These are phyloP conservation scores for Colletotrichum sp. DNA, from an alignment of 2,329 filamentous ascomycete species.

Conservation along the genomic window DNA sequence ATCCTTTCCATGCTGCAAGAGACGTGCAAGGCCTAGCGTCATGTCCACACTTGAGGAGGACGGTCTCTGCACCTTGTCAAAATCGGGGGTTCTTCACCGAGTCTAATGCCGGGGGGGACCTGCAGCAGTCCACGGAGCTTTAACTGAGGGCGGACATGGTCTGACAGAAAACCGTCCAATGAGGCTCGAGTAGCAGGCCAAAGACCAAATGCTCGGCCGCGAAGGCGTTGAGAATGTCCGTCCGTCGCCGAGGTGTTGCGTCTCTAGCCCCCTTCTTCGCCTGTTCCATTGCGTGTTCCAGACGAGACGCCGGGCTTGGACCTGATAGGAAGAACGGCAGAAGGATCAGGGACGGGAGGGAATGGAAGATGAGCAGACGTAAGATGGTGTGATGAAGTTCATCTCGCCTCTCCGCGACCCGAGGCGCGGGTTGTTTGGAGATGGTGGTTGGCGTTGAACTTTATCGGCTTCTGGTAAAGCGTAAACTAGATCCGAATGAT, in stretches of 20 bases:
- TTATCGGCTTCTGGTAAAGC: background rate
- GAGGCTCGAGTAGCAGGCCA: background rate
- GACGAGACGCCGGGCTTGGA: background rate
- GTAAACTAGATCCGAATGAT: background rate
- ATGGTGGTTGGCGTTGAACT: background rate
- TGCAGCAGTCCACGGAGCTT: constrained; percentile 2
- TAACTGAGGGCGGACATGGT: background rate
- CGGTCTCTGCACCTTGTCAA: background rate
- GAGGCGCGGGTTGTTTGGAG: background rate
- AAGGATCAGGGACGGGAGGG: background rate
- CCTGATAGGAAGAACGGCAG: background rate
- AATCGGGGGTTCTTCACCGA: background rate
- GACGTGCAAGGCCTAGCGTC: background rate
- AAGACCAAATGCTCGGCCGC: background rate
- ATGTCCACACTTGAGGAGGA: background rate
- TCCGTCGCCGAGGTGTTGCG: background rate
- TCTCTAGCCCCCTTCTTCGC: background rate
- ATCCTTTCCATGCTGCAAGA: background rate
- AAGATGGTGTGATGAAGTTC: background rate
- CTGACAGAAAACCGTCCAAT: constrained; percentile 5
- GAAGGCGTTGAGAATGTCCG: background rate
- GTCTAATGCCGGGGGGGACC: background rate
- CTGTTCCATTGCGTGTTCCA: constrained; percentile 8
- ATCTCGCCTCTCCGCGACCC: background rate
- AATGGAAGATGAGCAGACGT: background rate